phyloP scores from a whole-genome alignment of 306 rosid genomes.

The Betula pendula region DNA sequence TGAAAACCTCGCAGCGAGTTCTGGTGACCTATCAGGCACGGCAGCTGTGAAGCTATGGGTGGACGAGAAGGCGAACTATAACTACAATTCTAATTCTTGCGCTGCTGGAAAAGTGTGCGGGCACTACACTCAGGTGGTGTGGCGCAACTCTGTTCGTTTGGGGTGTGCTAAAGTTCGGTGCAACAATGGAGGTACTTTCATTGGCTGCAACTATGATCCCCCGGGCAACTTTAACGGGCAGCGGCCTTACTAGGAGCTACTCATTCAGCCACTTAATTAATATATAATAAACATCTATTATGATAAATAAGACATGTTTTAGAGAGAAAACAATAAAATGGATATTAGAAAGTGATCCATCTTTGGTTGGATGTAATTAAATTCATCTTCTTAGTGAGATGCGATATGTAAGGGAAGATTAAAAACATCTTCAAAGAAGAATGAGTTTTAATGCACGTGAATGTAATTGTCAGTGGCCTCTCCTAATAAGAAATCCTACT shows the following conservation, averaged over 20 bases:
- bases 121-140: conserved; percentile 60
- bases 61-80: conserved; percentile 29
- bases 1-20: conserved; percentile 32
- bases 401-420: no score
- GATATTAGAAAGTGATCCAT: no score
- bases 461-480: no score
- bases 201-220: conserved; percentile 63
- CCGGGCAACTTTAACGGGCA: conserved; percentile 40
- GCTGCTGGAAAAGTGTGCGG: conserved; percentile 30
- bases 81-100: conserved; percentile 43
- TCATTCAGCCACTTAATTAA: no score
- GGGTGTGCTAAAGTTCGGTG: conserved; percentile 56
- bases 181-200: conserved; percentile 46
- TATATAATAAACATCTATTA: background rate
- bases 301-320: no score
- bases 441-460: no score
- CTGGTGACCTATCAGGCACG: background rate
- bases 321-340: no score
- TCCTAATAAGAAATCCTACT: no score
- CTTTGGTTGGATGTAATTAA: no score
- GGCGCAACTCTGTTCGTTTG: conserved; percentile 36
- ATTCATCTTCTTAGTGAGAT: no score
- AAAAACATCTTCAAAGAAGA: no score
- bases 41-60: conserved; percentile 48
- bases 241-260: conserved; percentile 33